A percentile compares a stretch with the other conserved stretches of the same genome.
phyloP scores from a whole-genome alignment of 2,329 filamentous ascomycete genomes.

The Pseudocercospora cruenta region DNA sequence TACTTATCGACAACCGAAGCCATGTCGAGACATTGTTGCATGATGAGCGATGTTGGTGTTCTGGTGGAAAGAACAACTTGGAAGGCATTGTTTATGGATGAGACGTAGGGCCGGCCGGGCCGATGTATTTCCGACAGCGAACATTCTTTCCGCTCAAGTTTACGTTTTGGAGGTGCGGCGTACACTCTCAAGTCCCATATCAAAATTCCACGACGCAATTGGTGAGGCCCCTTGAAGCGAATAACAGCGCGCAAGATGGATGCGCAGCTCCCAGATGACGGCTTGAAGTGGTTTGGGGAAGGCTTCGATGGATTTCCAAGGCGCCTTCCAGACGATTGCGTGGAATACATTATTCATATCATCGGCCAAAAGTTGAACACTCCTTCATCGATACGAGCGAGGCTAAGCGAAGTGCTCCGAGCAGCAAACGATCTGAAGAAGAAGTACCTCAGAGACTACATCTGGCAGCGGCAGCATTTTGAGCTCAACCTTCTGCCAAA shows the following conservation, averaged over 20 bases:
- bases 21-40: too few relatives aligned
- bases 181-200: too few relatives aligned
- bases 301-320: constrained; percentile 69
- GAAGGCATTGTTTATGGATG: too few relatives aligned
- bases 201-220: too few relatives aligned
- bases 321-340: constrained; percentile 76
- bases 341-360: constrained; percentile 81
- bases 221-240: too few relatives aligned
- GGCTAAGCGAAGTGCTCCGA: constrained; percentile 73
- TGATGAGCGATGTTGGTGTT: too few relatives aligned
- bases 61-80: too few relatives aligned
- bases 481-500: constrained; percentile 65
- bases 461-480: constrained; percentile 91
- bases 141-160: too few relatives aligned
- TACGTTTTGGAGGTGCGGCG: too few relatives aligned
- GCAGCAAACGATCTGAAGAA: constrained; percentile 66
- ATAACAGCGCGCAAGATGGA: constrained; percentile 17
- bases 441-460: constrained; percentile 76
- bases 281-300: constrained; percentile 67
- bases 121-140: too few relatives aligned
- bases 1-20: too few relatives aligned
- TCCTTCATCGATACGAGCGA: constrained; percentile 59
- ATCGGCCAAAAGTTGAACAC: constrained; percentile 59
- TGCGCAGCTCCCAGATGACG: constrained; percentile 51
- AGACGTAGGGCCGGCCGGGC: too few relatives aligned